These are phyloP conservation scores for Lodderomyces jiufengensis DNA, from an alignment of 1,139 yeast genomes.

Conservation along the genomic window DNA sequence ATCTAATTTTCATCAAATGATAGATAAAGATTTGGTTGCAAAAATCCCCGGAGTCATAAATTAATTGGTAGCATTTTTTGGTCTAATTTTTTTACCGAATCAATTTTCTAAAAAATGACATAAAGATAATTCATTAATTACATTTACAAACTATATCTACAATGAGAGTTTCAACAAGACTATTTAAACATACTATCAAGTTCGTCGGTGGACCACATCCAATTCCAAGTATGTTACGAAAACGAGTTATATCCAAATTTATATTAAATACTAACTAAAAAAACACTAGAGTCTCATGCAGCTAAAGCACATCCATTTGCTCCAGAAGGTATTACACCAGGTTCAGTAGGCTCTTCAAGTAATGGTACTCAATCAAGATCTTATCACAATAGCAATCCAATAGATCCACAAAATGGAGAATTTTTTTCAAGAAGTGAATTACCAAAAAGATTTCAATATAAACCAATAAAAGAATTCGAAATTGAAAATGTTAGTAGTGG, in stretches of 20 bases:
- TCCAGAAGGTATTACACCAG: slow-evolving; percentile 49
- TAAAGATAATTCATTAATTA: too few species aligned
- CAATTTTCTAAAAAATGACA: slow-evolving; percentile 2
- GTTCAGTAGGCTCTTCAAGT: slow-evolving; percentile 15
- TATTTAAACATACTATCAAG: slow-evolving; percentile 50
- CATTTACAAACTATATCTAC: too few species aligned
- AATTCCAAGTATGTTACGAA: slow-evolving; percentile 19
- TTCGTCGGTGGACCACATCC: slow-evolving; percentile 62
- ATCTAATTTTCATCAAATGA: too few species aligned
- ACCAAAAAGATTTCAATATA: slow-evolving; percentile 68
- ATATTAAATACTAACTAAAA: slow-evolving; percentile 5
- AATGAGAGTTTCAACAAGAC: slow-evolving; percentile 19
- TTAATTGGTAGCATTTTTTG: neutral
- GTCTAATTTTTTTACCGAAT: neutral
- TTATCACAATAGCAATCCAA: slow-evolving; percentile 29
- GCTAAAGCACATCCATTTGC: slow-evolving; percentile 48
- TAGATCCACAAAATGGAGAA: slow-evolving; percentile 46
- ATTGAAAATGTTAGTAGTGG: slow-evolving; percentile 72
- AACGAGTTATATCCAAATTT: too few species aligned
- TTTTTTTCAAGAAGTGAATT: slow-evolving; percentile 59
- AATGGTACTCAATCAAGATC: slow-evolving; percentile 6
- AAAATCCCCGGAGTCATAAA: neutral
- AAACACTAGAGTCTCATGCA: slow-evolving; percentile 17
- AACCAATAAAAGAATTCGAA: slow-evolving; percentile 59
- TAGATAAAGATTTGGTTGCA: too few species aligned